Conservation (phyloP, 108 stramenopile species). For the Cyclotella distinguenda region DNA sequence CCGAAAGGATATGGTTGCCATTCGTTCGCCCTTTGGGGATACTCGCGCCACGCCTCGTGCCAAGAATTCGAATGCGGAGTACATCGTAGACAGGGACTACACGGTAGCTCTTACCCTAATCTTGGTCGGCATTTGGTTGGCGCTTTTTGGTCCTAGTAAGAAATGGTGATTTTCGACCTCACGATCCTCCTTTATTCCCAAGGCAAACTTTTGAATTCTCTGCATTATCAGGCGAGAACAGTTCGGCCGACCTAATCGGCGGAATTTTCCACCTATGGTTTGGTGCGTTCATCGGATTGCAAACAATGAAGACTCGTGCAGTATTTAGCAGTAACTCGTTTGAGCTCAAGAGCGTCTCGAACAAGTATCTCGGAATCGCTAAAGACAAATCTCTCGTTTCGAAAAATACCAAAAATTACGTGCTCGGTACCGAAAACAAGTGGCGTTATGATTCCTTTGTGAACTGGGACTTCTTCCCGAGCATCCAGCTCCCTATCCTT, state of each 20-base stretch:
- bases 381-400: slow-evolving; percentile 35
- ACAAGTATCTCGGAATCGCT: slow-evolving; percentile 34
- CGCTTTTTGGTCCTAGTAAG: slow-evolving; percentile 41
- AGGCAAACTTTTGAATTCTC: neutral
- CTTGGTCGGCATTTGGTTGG: slow-evolving; percentile 38
- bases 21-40: slow-evolving; percentile 40
- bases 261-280: slow-evolving; percentile 44
- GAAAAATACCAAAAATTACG: slow-evolving; percentile 42
- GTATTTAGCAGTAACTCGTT: slow-evolving; percentile 39
- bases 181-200: neutral
- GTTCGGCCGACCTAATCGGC: slow-evolving; percentile 29
- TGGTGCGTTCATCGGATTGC: slow-evolving; percentile 42
- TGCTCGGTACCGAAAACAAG: slow-evolving; percentile 40
- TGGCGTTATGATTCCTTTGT: slow-evolving; percentile 41
- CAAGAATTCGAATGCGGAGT: slow-evolving; percentile 9
- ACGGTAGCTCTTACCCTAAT: slow-evolving; percentile 34
- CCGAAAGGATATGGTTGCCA: slow-evolving; percentile 35
- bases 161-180: neutral
- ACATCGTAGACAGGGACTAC: slow-evolving; percentile 45
- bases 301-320: slow-evolving; percentile 47
- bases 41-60: neutral
- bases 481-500: slow-evolving; percentile 42
- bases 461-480: slow-evolving; percentile 54
- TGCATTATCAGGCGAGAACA: slow-evolving; percentile 7
- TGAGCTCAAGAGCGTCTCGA: slow-evolving; percentile 36